phyloP scores from a whole-genome alignment of 768 basidiomycete genomes.

The Calvatia gigantea region DNA sequence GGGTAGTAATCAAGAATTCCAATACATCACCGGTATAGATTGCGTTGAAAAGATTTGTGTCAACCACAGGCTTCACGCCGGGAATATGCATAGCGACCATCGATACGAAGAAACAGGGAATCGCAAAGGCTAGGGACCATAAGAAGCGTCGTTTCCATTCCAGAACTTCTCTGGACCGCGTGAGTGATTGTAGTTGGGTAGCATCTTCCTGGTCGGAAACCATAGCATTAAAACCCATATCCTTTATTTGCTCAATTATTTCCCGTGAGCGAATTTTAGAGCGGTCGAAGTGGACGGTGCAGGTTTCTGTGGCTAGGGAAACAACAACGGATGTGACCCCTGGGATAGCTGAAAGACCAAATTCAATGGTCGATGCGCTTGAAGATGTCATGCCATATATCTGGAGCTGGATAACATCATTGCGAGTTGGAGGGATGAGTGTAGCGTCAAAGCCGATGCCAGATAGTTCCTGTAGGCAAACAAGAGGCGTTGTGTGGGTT shows the following conservation, averaged over 20 bases:
- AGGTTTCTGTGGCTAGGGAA: constrained; percentile 74
- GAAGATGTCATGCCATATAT: constrained; percentile 91
- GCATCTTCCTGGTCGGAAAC: constrained; percentile 76
- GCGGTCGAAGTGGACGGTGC: constrained; percentile 74
- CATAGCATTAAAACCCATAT: constrained; percentile 89
- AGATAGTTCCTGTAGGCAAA: constrained; percentile 70
- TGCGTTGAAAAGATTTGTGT: constrained; percentile 53
- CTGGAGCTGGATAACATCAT: constrained; percentile 69
- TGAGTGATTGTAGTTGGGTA: constrained; percentile 82
- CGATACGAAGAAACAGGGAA: constrained; percentile 91
- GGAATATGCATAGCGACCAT: constrained; percentile 79
- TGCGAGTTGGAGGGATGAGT: constrained; percentile 58
- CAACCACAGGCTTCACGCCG: constrained; percentile 51
- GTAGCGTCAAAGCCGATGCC: constrained; percentile 92
- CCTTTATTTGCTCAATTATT: constrained; percentile 82
- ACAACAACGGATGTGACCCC: constrained; percentile 73
- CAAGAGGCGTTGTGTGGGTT: constrained; percentile 11
- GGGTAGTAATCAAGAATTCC: constrained; percentile 74
- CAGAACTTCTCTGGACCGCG: constrained; percentile 85
- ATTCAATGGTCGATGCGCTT: constrained; percentile 75
- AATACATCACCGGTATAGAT: constrained; percentile 83
- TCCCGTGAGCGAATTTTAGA: constrained; percentile 71
- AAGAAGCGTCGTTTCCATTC: constrained; percentile 84
- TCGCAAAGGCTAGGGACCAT: constrained; percentile 71
- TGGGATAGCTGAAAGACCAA: constrained; percentile 60